These are phyloP conservation scores for Tetrahymena borealis DNA, from an alignment of 73 alveolate genomes.

Conservation along the genomic window DNA sequence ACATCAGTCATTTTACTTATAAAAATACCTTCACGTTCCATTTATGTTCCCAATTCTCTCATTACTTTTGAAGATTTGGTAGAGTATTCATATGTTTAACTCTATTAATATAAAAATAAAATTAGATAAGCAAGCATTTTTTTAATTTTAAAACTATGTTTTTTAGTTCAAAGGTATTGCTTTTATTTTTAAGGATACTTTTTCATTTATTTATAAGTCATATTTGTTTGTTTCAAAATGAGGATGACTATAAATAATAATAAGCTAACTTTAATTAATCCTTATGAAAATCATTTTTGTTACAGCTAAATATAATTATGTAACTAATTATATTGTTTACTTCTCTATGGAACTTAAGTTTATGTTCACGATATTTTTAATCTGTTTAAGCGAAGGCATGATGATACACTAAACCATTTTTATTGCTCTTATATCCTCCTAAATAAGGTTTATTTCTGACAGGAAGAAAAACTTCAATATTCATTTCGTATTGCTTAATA, in stretches of 20 bases:
- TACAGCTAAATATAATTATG: conserved; percentile 7
- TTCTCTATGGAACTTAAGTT: conserved; percentile 45
- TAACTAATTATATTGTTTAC: not conserved
- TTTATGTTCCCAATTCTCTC: conserved; percentile 98
- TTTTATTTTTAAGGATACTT: too few species aligned
- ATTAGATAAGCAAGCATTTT: too few species aligned
- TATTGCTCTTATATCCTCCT: conserved; percentile 63
- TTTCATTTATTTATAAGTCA: too few species aligned
- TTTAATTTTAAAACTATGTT: too few species aligned
- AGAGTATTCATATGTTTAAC: conserved; percentile 92
- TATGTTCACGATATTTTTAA: conserved; percentile 55
- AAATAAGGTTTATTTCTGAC: conserved; percentile 32
- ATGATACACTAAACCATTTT: conserved; percentile 56
- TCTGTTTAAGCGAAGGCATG: conserved; percentile 76
- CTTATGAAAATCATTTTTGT: too few species aligned
- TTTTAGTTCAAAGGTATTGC: too few species aligned
- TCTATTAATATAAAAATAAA: conserved; percentile 59
- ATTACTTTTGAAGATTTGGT: conserved; percentile 92
- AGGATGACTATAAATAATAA: too few species aligned
- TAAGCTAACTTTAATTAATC: too few species aligned
- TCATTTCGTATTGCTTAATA: conserved; percentile 22
- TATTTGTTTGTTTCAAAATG: too few species aligned
- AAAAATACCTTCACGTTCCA: conserved; percentile 89
- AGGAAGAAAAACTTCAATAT: conserved; percentile 9
- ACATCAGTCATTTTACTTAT: conserved; percentile 80